Conservation (phyloP, 768 basidiomycete species). For the Cantharellus anzutake region DNA sequence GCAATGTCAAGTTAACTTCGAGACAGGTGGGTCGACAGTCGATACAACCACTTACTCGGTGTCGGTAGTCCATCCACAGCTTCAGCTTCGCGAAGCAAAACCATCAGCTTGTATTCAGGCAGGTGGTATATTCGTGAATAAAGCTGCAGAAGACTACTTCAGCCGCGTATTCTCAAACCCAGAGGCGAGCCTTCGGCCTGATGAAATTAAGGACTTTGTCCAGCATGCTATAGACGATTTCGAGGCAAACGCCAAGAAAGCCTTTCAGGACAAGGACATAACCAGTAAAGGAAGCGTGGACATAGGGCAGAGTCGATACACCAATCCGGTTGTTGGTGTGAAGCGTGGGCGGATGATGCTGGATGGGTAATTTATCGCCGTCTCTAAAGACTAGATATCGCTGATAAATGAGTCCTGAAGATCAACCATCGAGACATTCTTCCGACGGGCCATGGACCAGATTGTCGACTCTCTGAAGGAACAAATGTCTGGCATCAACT, state of each 20-base stretch:
- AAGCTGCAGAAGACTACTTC: not conserved
- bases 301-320: not conserved
- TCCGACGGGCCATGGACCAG: not conserved
- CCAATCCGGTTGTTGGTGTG: not conserved
- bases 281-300: not conserved
- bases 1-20: too few relatives aligned
- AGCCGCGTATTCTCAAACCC: not conserved
- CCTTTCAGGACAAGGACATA: not conserved
- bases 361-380: not conserved
- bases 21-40: too few relatives aligned
- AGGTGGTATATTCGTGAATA: not conserved
- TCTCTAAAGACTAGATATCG: not conserved
- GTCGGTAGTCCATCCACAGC: too few relatives aligned
- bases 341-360: not conserved
- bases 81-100: too few relatives aligned
- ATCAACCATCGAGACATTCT: not conserved
- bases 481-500: not conserved
- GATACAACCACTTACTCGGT: too few relatives aligned
- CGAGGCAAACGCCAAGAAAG: not conserved
- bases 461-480: not conserved
- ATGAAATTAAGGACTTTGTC: not conserved
- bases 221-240: not conserved
- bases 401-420: not conserved
- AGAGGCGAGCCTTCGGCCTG: not conserved
- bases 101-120: constrained; percentile 1